phyloP scores from a whole-genome alignment of 2,329 filamentous ascomycete species.

The Botrytis pseudocinerea region DNA sequence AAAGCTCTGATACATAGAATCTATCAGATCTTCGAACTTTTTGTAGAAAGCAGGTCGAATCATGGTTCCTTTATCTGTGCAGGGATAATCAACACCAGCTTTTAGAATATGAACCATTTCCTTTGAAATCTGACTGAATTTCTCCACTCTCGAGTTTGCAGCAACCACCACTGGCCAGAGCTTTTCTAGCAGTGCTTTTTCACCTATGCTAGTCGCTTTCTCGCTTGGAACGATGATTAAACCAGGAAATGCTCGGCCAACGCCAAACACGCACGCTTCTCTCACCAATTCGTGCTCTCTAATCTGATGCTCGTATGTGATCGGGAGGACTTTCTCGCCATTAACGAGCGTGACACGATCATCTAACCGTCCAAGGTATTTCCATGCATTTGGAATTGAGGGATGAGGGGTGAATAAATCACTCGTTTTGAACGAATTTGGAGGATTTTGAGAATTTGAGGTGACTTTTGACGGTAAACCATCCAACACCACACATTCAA shows the following conservation, averaged over 20 bases:
- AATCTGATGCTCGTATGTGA: slow-evolving; percentile 54
- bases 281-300: slow-evolving; percentile 53
- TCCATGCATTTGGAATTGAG: slow-evolving; percentile 46
- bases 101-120: slow-evolving; percentile 56
- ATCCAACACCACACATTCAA: slow-evolving; percentile 41
- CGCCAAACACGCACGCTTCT: slow-evolving; percentile 60
- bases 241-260: slow-evolving; percentile 53
- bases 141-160: slow-evolving; percentile 52
- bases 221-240: slow-evolving; percentile 55
- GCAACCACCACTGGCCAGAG: slow-evolving; percentile 54
- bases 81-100: slow-evolving; percentile 45
- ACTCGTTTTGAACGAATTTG: slow-evolving; percentile 48
- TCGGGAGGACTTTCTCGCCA: slow-evolving; percentile 50
- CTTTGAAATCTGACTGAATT: slow-evolving; percentile 53
- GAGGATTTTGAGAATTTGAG: slow-evolving; percentile 45
- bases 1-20: slow-evolving; percentile 41
- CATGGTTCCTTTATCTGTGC: slow-evolving; percentile 56
- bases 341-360: slow-evolving; percentile 50
- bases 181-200: slow-evolving; percentile 48
- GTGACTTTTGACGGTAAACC: slow-evolving; percentile 44
- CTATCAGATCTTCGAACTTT: slow-evolving; percentile 48
- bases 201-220: slow-evolving; percentile 43
- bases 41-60: slow-evolving; percentile 53
- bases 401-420: slow-evolving; percentile 49
- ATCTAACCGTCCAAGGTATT: slow-evolving; percentile 48